Conservation (phyloP, 441 rosid species). For the Eugenia klotzschiana region DNA sequence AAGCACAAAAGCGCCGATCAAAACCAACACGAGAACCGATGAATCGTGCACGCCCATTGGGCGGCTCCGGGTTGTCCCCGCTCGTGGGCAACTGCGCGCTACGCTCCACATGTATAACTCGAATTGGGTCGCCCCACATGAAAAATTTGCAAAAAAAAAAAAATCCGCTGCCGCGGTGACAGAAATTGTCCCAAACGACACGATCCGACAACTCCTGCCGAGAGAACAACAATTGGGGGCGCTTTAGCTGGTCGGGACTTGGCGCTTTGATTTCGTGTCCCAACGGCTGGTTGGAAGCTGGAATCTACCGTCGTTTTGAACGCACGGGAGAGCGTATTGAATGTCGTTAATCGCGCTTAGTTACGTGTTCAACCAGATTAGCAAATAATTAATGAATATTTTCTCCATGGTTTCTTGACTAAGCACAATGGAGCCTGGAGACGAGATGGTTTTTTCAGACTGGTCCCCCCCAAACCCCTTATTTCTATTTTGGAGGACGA, state of each 20-base stretch:
- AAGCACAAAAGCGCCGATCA: neutral
- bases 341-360: neutral
- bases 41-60: neutral
- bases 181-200: neutral
- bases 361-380: neutral
- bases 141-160: no score
- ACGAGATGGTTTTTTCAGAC: neutral
- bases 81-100: neutral
- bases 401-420: neutral
- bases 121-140: neutral
- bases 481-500: neutral
- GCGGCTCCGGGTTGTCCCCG: no score
- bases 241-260: neutral
- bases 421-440: neutral
- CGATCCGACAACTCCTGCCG: neutral
- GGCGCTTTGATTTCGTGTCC: neutral
- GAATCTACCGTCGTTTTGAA: neutral
- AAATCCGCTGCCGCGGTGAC: neutral
- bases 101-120: neutral
- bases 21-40: neutral
- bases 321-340: neutral
- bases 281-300: neutral
- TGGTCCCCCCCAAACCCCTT: neutral
- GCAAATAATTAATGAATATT: neutral
- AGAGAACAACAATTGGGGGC: neutral